Conservation (phyloP, 306 rosid species). For the Lathyrus aphaca region DNA sequence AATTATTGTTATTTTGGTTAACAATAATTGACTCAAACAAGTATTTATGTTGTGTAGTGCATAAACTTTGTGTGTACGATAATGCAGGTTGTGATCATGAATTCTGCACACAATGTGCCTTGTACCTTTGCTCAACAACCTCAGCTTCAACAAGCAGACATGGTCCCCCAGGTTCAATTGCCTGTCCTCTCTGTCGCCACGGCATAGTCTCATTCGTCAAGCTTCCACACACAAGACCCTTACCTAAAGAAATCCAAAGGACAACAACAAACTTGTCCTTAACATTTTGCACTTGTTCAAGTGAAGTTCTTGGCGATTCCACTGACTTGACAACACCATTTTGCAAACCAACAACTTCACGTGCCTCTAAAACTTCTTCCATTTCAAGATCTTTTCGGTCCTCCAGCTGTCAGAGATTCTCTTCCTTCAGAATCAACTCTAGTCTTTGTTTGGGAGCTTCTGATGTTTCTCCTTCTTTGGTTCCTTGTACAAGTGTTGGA, state of each 20-base stretch:
- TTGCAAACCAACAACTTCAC: slow-evolving; percentile 50
- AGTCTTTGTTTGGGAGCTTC: slow-evolving; percentile 64
- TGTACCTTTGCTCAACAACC: slow-evolving; percentile 88
- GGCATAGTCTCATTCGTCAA: slow-evolving; percentile 80
- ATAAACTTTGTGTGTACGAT: not conserved
- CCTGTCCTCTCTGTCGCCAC: slow-evolving; percentile 91
- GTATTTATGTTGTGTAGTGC: slow-evolving; percentile 1
- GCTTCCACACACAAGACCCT: slow-evolving; percentile 59
- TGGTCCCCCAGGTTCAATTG: slow-evolving; percentile 83
- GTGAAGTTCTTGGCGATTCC: slow-evolving; percentile 55
- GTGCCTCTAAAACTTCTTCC: slow-evolving; percentile 48
- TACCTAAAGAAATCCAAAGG: slow-evolving; percentile 50
- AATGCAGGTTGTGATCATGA: slow-evolving; percentile 93
- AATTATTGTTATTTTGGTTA: not conserved
- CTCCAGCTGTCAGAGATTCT: slow-evolving; percentile 67
- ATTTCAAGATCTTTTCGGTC: slow-evolving; percentile 58
- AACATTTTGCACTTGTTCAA: slow-evolving; percentile 67
- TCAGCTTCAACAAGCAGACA: slow-evolving; percentile 44
- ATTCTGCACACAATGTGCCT: slow-evolving; percentile 90
- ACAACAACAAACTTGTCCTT: slow-evolving; percentile 64
- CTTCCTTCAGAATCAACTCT: slow-evolving; percentile 59
- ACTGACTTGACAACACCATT: slow-evolving; percentile 64
- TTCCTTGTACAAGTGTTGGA: slow-evolving; percentile 48
- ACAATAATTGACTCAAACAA: not conserved
- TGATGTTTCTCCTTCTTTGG: slow-evolving; percentile 58